Base-by-base conservation (phyloP, 169 alveolate genomes). In the Cryptosporidium tyzzeri region DNA sequence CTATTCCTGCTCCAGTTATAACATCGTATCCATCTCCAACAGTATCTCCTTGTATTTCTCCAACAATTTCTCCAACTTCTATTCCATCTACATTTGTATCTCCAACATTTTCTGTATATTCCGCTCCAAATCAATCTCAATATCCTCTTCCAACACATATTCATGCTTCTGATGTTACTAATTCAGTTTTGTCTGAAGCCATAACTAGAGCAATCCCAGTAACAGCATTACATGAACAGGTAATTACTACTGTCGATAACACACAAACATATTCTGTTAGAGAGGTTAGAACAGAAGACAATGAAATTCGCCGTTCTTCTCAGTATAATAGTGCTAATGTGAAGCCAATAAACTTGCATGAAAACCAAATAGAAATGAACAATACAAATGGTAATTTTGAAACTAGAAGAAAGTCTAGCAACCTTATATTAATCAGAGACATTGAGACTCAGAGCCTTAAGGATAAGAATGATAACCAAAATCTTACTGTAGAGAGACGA, bases 321-420 rank as follows among this genome's bases (percentile, higher is more conserved):
- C 37, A 26, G 7, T 16, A 9, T 55, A 21, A 55, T 5, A 26
- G 8, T n/a, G 29, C 9, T 23, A 16, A 8, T 7, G 4, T 55
- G 8, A 55, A 26, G 21, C 37, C 3, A 8, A 9, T 55, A 16
- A 10, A 26, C 23, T 55, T 26, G 5, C 8, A n/a, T 18, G 50
- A 65, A 33, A 14, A 33, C 71, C 71, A 65, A 14, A 10, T n/a
- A 31, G 71, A 33, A 16, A 8, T 31, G 6, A 31, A 37, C 41
- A 65, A 10, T 33, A 16, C 3, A 7, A 26, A 2, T 37, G 50
- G 48, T 16, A 37, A 65, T 12, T 7, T 37, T n/a, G 71, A 16
- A n/a, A 37, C 48, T 35, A 26, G 51, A 37, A 65, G 71, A 33
- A 65, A 65, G 9, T 65, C 71, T n/a, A 65, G 71, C 48, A 65